Evolutionary conservation across 2,329 filamentous ascomycete species (phyloP).

Genomic region (Bipolaris sorokiniana): DNA sequence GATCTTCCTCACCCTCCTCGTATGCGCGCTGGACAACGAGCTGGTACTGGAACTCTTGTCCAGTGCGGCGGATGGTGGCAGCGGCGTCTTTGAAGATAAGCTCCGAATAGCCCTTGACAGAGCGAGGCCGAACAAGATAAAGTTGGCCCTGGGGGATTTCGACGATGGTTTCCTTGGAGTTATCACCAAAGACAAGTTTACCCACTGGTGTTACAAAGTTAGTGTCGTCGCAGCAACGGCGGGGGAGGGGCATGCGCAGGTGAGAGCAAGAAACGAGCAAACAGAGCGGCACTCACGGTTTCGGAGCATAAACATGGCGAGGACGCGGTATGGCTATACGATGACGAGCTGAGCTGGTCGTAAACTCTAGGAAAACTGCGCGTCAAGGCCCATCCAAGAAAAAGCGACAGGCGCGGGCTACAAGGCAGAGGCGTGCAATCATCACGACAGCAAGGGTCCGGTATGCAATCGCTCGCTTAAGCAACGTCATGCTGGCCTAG

Average conservation of each 20-base stretch:
- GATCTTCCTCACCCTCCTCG: conserved; percentile 95
- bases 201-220: conserved; percentile 65
- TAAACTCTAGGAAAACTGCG: conserved; percentile 25
- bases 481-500: conserved; percentile 3
- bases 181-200: conserved; percentile 90
- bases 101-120: conserved; percentile 96
- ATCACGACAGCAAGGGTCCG: conserved; percentile 26
- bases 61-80: conserved; percentile 88
- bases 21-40: conserved; percentile 95
- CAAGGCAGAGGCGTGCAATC: conserved; percentile 25
- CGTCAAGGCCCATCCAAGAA: conserved; percentile 22
- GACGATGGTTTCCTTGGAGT: conserved; percentile 89
- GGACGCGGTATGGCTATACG: conserved; percentile 13
- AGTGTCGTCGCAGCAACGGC: conserved; percentile 31
- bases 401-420: conserved; percentile 9
- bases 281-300: conserved; percentile 44
- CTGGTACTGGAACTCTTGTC: conserved; percentile 96
- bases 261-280: conserved; percentile 1
- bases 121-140: conserved; percentile 92
- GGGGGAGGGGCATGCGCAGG: conserved; percentile 40
- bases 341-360: conserved; percentile 24
- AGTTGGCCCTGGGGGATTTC: conserved; percentile 95
- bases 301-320: conserved; percentile 51
- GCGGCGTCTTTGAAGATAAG: conserved; percentile 98
- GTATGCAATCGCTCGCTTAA: conserved; percentile 19